Conservation (phyloP, 768 basidiomycete species). For the Boletus edulis region DNA sequence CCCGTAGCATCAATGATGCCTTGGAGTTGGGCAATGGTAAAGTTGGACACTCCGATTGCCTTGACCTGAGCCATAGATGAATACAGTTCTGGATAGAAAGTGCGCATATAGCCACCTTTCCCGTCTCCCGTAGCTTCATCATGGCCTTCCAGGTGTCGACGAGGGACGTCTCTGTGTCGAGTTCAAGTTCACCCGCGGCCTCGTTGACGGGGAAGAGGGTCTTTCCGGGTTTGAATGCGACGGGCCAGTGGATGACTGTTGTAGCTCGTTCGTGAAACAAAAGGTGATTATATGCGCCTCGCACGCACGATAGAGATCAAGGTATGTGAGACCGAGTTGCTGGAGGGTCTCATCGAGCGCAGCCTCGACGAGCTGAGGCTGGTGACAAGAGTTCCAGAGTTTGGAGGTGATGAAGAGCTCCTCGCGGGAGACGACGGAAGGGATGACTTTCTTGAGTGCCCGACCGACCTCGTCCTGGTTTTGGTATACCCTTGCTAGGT, state of each 20-base stretch:
- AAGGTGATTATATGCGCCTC: constrained; percentile 1
- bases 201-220: constrained; percentile 52
- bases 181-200: constrained; percentile 43
- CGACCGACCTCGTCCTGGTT: constrained; percentile 79
- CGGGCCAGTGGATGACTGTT: constrained; percentile 78
- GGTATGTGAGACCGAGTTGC: constrained; percentile 70
- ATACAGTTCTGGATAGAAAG: background rate
- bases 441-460: constrained; percentile 74
- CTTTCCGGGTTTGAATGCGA: constrained; percentile 58
- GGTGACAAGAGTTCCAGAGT: constrained; percentile 77
- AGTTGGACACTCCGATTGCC: constrained; percentile 83
- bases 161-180: constrained; percentile 60
- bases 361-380: constrained; percentile 62
- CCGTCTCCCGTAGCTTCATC: constrained; percentile 62
- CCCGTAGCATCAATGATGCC: constrained; percentile 68
- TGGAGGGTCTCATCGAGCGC: constrained; percentile 74
- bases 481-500: constrained; percentile 75
- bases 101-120: constrained; percentile 50
- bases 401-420: constrained; percentile 82
- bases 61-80: constrained; percentile 43
- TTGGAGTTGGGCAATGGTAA: constrained; percentile 61
- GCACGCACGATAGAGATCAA: constrained; percentile 74
- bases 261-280: background rate
- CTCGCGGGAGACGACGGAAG: constrained; percentile 73
- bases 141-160: constrained; percentile 84